Evolutionary conservation across 805 yeast species (phyloP).

Genomic region (Yarrowia sp.): DNA sequence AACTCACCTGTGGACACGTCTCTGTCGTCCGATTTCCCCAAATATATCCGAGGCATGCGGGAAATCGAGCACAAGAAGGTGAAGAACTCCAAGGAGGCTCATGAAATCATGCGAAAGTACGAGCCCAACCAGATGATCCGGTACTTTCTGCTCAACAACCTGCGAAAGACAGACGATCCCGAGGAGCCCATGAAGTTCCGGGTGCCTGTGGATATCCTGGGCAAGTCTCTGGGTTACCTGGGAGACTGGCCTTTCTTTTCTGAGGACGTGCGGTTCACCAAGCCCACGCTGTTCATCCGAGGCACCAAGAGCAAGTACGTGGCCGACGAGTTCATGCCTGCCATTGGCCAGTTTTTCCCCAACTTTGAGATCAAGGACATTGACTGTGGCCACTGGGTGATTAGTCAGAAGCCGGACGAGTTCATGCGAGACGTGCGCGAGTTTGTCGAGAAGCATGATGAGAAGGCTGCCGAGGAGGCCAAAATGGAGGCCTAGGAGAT

Average conservation of each 20-base stretch:
- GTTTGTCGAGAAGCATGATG: constrained; percentile 32
- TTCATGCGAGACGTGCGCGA: constrained; percentile 34
- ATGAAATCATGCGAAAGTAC: constrained; percentile 63
- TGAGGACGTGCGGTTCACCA: constrained; percentile 61
- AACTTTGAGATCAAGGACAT: constrained; percentile 74
- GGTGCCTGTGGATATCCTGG: constrained; percentile 76
- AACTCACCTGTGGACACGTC: constrained; percentile 82
- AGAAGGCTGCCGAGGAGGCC: constrained; percentile 28
- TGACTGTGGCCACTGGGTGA: constrained; percentile 85
- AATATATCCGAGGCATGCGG: constrained; percentile 68
- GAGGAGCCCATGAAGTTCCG: constrained; percentile 54
- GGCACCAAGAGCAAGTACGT: constrained; percentile 80
- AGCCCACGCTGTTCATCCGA: constrained; percentile 79
- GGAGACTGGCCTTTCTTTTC: constrained; percentile 80
- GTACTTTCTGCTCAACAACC: constrained; percentile 78
- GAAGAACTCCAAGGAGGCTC: constrained; percentile 69
- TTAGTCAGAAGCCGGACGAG: constrained; percentile 34
- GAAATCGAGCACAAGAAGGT: constrained; percentile 59
- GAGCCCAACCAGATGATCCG: constrained; percentile 68
- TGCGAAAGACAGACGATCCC: constrained; percentile 56
- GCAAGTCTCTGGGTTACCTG: constrained; percentile 64
- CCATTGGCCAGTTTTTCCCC: constrained; percentile 81
- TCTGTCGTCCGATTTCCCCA: constrained; percentile 65
- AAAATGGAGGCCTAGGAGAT: background rate
- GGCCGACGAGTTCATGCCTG: constrained; percentile 79